phyloP scores from a whole-genome alignment of 768 basidiomycete species.

The Coprinellus micaceus region DNA sequence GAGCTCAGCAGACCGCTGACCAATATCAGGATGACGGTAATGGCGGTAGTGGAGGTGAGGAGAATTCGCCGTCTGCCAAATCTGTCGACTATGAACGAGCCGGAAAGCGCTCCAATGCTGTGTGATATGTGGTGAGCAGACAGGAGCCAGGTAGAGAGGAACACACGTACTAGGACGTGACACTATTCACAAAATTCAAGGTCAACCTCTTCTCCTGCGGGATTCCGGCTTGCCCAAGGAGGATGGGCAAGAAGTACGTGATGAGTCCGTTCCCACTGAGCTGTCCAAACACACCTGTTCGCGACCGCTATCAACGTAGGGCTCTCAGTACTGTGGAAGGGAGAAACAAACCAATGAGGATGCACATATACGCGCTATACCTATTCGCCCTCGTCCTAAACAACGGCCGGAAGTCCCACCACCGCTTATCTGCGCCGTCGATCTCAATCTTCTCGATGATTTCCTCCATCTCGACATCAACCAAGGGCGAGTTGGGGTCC shows the following conservation, averaged over 20 bases:
- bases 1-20: constrained; percentile 44
- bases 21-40: constrained; percentile 40
- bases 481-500: constrained; percentile 45
- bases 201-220: constrained; percentile 38
- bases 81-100: constrained; percentile 44
- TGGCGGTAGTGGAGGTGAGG: constrained; percentile 34
- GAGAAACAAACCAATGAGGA: constrained; percentile 38
- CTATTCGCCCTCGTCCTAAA: constrained; percentile 44
- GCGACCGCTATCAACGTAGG: constrained; percentile 18
- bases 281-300: constrained; percentile 25
- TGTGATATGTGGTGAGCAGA: no score
- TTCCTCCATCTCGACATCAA: constrained; percentile 50
- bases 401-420: constrained; percentile 54
- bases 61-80: constrained; percentile 46
- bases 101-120: constrained; percentile 23
- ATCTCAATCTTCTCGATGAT: constrained; percentile 49
- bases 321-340: no score
- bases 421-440: constrained; percentile 43
- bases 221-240: constrained; percentile 47
- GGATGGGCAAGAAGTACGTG: constrained; percentile 46
- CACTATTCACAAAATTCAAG: constrained; percentile 49
- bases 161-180: constrained; percentile 47
- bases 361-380: constrained; percentile 48
- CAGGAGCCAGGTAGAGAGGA: no score
- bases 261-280: constrained; percentile 48